Conservation (phyloP, 1,139 yeast genomes). For the Yamadazyma sp. region DNA sequence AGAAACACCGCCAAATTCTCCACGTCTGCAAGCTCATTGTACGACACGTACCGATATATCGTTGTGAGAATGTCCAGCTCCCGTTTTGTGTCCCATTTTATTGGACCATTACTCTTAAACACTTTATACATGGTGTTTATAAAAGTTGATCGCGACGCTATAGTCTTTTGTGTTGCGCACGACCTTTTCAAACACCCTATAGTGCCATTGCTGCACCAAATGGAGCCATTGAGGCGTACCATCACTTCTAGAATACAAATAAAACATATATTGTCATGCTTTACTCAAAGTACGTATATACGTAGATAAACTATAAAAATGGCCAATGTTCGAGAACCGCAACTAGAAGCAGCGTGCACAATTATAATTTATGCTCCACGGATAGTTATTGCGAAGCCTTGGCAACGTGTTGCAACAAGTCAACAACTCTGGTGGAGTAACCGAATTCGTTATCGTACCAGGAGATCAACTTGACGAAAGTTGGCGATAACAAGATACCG, state of each 20-base stretch:
- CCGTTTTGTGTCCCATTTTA: background rate
- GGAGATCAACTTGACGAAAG: slow-evolving; percentile 80
- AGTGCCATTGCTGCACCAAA: background rate
- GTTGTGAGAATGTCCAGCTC: slow-evolving; percentile 1
- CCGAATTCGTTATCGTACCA: slow-evolving; percentile 94
- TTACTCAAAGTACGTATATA: no score
- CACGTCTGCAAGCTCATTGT: slow-evolving; percentile 1
- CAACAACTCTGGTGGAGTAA: slow-evolving; percentile 90
- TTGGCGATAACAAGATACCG: slow-evolving; percentile 79
- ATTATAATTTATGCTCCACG: slow-evolving; percentile 12
- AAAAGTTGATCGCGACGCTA: background rate
- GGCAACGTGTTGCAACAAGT: slow-evolving; percentile 76
- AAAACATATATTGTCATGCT: background rate
- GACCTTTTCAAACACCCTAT: background rate
- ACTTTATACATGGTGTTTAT: background rate
- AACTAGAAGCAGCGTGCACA: background rate
- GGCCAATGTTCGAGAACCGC: background rate
- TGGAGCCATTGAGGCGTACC: slow-evolving; percentile 2
- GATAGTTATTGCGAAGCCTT: slow-evolving; percentile 34
- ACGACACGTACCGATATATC: background rate
- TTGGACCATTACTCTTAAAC: slow-evolving; percentile 1
- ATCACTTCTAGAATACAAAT: background rate
- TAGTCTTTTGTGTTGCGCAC: background rate
- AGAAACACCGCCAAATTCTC: background rate
- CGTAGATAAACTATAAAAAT: background rate